A percentile compares a stretch with the other conserved stretches of the same genome.
Conservation (phyloP, 306 rosid species). For the Lathyrus oleraceus region DNA sequence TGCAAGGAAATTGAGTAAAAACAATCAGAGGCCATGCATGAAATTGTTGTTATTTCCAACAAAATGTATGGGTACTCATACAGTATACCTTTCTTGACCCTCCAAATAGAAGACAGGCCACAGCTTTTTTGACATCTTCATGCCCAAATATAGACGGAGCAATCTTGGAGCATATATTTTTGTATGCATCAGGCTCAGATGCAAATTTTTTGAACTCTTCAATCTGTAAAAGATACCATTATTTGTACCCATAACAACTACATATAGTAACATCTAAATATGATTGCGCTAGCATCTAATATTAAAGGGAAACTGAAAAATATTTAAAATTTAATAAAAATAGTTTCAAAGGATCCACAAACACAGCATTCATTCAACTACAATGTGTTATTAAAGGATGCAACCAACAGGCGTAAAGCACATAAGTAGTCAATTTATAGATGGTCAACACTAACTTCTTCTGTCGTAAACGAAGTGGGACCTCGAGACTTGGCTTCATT, state of each 20-base stretch:
- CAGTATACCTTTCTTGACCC: conserved; percentile 87
- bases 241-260: conserved; percentile 15
- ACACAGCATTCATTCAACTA: conserved; percentile 22
- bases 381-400: conserved; percentile 4
- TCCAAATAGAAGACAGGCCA: conserved; percentile 94
- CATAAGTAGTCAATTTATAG: conserved; percentile 16
- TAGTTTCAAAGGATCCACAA: neutral
- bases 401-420: conserved; percentile 24
- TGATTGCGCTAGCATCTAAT: neutral
- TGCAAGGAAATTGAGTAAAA: conserved; percentile 35
- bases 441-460: conserved; percentile 61
- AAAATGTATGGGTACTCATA: neutral
- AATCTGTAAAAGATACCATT: conserved; percentile 53
- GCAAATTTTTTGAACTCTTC: conserved; percentile 94
- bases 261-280: neutral
- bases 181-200: conserved; percentile 77
- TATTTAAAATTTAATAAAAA: neutral
- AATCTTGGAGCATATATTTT: conserved; percentile 79
- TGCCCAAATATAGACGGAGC: conserved; percentile 99
- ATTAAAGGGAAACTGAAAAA: conserved; percentile 1
- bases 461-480: conserved; percentile 62
- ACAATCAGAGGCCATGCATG: conserved; percentile 8
- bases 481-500: conserved; percentile 77
- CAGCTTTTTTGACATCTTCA: conserved; percentile 85
- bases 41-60: conserved; percentile 12